Evolutionary conservation across 495 filamentous ascomycete species (phyloP).

Genomic region (Podospora fimiseda): DNA sequence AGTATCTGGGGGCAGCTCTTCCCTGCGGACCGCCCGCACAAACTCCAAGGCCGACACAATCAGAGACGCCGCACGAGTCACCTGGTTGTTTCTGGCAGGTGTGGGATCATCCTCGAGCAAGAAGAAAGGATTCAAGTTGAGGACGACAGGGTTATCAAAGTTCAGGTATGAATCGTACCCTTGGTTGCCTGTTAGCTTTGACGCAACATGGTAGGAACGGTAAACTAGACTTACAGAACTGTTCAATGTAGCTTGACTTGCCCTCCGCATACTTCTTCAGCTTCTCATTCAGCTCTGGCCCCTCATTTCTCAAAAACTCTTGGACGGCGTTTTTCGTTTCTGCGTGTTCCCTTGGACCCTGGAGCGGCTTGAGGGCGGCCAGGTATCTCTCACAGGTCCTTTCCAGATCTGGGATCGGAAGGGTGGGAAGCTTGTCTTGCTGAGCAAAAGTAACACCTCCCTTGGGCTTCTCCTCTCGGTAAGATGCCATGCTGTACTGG

Average conservation of each 20-base stretch:
- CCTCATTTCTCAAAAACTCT: slow-evolving; percentile 81
- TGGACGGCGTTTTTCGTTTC: slow-evolving; percentile 74
- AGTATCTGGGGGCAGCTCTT: slow-evolving; percentile 88
- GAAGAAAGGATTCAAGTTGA: slow-evolving; percentile 98
- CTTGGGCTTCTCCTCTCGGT: slow-evolving; percentile 37
- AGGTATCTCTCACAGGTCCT: slow-evolving; percentile 74
- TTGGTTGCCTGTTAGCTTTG: slow-evolving; percentile 28
- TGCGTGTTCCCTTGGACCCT: slow-evolving; percentile 71
- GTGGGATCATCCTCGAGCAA: slow-evolving; percentile 96
- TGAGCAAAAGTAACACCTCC: slow-evolving; percentile 79
- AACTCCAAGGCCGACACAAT: slow-evolving; percentile 87
- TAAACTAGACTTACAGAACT: slow-evolving; percentile 72
- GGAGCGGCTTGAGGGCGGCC: slow-evolving; percentile 72
- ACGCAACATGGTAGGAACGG: neutral
- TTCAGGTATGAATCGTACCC: slow-evolving; percentile 99
- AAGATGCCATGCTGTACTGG: slow-evolving; percentile 26
- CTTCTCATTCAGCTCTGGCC: slow-evolving; percentile 77
- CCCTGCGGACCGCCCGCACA: slow-evolving; percentile 84
- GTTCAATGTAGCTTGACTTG: slow-evolving; percentile 95
- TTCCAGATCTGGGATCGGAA: slow-evolving; percentile 92
- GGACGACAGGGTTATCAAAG: slow-evolving; percentile 93
- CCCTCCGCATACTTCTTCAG: slow-evolving; percentile 89
- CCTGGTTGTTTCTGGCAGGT: slow-evolving; percentile 90
- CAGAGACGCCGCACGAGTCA: slow-evolving; percentile 88
- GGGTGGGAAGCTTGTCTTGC: slow-evolving; percentile 82